Base-by-base conservation (phyloP, 2,329 filamentous ascomycete genomes). In the Zopfia rhizophila region DNA sequence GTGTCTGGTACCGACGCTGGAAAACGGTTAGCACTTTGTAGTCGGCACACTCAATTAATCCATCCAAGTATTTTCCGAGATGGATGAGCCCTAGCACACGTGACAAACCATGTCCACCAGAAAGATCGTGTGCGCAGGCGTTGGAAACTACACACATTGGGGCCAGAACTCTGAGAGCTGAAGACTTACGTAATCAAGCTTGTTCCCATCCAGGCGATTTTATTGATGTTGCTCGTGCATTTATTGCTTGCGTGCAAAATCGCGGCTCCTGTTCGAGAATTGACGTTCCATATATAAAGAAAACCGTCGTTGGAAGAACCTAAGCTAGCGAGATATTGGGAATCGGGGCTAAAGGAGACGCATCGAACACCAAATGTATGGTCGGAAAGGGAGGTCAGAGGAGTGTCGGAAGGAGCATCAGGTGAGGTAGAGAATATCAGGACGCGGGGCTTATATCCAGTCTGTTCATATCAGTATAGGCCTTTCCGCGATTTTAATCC, bases 261-360 rank as follows among this genome's bases (percentile, higher is more conserved):
- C 2, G 91, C 87, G 14, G 87, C 82, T 13, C 92, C 93, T 7
- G 85, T 94, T 36, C 86, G 88, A n/a, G 87, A 75, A 62, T 95
- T 91, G 56, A 97, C 83, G 57, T 81, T 85, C 92, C 93, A 97
- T 19, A 97, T 81, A 68, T 93, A 96, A 14, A 99, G 79, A 66
- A 95, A 97, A 1, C 93, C 93, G 72, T 99, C 94, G 67, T 97
- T 97, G 43, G 89, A 83, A 13, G 88, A 84, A 19, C 94, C 94
- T 10, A 99, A 79, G 14, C 91, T 96, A 2, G 94, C 94, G 23
- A 99, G 81, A 70, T 88, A 96, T 55, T 83, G 87, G 10, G 89
- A 90, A 69, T 97, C 90, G 1, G 87, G 81, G 51, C 92, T 97
- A 81, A 96, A 99, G 2, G 91, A 88, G 23, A 99, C 84, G 24